These are phyloP conservation scores for Apiospora hydei DNA, from an alignment of 2,329 filamentous ascomycete species.

Conservation along the genomic window DNA sequence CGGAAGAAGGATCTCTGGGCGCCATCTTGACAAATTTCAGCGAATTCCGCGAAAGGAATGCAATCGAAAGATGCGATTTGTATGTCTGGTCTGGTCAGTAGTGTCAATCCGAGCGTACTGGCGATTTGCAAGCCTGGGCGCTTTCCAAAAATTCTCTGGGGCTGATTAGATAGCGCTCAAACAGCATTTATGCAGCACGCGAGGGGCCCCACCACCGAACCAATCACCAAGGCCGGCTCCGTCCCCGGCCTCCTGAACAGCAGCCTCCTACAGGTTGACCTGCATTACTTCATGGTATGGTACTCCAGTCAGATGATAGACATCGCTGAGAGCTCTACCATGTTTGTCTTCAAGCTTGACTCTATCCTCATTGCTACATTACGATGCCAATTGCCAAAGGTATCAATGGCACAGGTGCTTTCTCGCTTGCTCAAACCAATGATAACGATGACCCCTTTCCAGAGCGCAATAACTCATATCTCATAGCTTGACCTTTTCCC, in stretches of 20 bases:
- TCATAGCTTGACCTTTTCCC: not conserved
- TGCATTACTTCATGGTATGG: not conserved
- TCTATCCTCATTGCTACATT: not conserved
- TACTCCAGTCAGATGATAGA: not conserved
- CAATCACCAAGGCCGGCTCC: not conserved
- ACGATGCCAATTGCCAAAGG: no score
- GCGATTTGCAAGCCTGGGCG: not conserved
- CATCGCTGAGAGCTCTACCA: no score
- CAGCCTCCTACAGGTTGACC: not conserved
- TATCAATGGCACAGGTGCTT: no score
- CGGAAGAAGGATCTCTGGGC: slow-evolving; percentile 27
- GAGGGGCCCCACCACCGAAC: not conserved
- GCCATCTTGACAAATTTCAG: slow-evolving; percentile 16
- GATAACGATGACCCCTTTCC: not conserved
- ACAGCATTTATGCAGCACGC: not conserved
- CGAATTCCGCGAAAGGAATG: not conserved
- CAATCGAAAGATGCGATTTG: not conserved
- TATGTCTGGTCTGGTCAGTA: not conserved
- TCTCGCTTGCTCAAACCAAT: not conserved
- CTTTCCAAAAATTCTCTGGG: slow-evolving; percentile 24
- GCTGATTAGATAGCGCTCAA: slow-evolving; percentile 21
- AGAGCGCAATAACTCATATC: not conserved
- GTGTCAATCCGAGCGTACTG: not conserved
- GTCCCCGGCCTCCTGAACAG: not conserved
- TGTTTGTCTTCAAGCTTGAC: not conserved